phyloP scores from a whole-genome alignment of 1,139 yeast genomes.

The Pichia sp. region DNA sequence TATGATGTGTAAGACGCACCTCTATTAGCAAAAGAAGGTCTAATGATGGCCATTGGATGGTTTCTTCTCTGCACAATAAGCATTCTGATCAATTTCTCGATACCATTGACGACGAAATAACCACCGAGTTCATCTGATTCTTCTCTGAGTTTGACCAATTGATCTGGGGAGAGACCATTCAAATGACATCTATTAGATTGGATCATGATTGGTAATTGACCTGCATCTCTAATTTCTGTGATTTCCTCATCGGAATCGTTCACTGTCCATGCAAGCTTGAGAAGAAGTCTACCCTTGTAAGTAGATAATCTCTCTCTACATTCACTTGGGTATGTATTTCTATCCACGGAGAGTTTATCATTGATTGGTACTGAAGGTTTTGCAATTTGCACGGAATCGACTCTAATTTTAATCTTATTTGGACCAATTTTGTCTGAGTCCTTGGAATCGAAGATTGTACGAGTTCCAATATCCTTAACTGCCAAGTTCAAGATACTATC shows the following conservation, averaged over 20 bases:
- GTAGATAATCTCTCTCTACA: constrained; percentile 84
- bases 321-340: constrained; percentile 81
- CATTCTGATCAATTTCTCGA: constrained; percentile 94
- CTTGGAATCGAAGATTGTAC: constrained; percentile 75
- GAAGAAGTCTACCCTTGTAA: constrained; percentile 65
- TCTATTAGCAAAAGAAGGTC: constrained; percentile 92
- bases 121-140: constrained; percentile 97
- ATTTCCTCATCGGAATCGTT: constrained; percentile 73
- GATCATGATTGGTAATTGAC: constrained; percentile 87
- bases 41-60: constrained; percentile 95
- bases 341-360: constrained; percentile 74
- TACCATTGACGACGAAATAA: constrained; percentile 92
- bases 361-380: constrained; percentile 69
- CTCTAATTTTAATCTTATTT: constrained; percentile 70
- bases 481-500: constrained; percentile 83
- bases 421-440: constrained; percentile 60
- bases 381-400: constrained; percentile 80
- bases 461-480: constrained; percentile 81
- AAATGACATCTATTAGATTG: constrained; percentile 87
- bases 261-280: constrained; percentile 78
- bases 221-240: constrained; percentile 83
- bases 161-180: constrained; percentile 72
- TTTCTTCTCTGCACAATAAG: constrained; percentile 95
- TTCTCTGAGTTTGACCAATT: constrained; percentile 72
- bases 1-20: constrained; percentile 84